Evolutionary conservation across 2,329 filamentous ascomycete genomes (phyloP), one percentile per base, ranked within the genome.

Genomic region (Cercospora citrullina): DNA sequence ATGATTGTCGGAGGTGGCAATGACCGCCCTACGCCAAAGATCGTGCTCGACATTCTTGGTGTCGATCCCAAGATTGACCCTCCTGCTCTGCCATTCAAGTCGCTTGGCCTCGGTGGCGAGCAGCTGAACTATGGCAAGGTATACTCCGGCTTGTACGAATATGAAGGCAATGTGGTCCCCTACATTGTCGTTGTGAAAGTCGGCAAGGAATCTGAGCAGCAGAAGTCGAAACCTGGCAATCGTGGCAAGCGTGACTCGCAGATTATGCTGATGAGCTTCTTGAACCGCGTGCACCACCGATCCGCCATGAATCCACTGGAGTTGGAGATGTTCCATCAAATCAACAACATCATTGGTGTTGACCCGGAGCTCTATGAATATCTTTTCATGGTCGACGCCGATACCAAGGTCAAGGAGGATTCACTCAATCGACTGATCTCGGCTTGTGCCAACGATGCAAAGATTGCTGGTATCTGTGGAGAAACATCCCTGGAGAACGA

Each of bases 121-220:
- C 94, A 98, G 79, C 89, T 98, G 72, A 99, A 99, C 81, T 98
- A 97, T 77, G 95, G 94, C 77, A 99, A 99, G 79, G 94, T 99
- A 16, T 99, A 98, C 80, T 98, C 94, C 60, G 95, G 95, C 77
- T 87, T 99, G 2, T 99, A 99, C 80, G 95, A 99, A 79, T 97
- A 89, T 69, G 94, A 99, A 84, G 95, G 94, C 80, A 97, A 97
- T 74, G 94, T 99, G 3, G 95, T 99, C 10, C 95, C 95, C 0
- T 99, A 97, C 76, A 82, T 99, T 28, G 95, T 99, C 10, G 85
- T 99, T 26, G 94, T 98, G 79, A 99, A 99, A 83, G 91, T 97
- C 68, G 95, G 95, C 78, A 98, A 97, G 81, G 93, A 97, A 79
- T 96, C 94, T 5, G 95, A 99, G 80, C 93, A 96, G 79, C 84